Conservation (phyloP, 2,329 filamentous ascomycete genomes). For the Coleophoma cylindrospora region DNA sequence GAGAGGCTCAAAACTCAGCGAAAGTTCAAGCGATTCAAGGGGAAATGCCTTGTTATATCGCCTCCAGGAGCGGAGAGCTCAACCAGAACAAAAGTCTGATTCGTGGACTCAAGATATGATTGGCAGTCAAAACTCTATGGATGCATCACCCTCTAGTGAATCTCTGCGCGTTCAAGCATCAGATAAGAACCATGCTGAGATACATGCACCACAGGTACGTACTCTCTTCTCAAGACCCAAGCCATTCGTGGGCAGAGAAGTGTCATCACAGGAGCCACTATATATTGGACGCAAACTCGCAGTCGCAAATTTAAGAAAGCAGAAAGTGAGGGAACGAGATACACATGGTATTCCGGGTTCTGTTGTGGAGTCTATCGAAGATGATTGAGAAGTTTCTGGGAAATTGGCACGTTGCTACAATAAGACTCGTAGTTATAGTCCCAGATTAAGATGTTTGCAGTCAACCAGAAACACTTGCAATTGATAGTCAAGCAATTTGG, state of each 20-base stretch:
- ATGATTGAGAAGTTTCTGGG: conserved; percentile 11
- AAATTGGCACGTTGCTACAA: background rate
- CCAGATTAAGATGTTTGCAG: no score
- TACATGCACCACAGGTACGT: background rate
- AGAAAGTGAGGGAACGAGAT: background rate
- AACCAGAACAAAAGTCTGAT: background rate
- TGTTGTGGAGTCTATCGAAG: conserved; percentile 6
- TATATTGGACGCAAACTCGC: conserved; percentile 7
- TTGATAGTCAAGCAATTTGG: no score
- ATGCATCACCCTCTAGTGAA: no score
- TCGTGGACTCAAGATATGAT: no score
- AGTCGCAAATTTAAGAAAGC: background rate
- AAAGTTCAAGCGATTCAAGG: background rate
- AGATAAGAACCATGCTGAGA: background rate
- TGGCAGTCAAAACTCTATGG: no score
- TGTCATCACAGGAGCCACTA: background rate
- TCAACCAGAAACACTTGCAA: no score
- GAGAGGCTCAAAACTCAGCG: no score
- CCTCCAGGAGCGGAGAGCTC: background rate
- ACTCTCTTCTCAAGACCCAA: conserved; percentile 13
- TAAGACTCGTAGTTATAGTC: background rate
- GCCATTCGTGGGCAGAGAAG: conserved; percentile 4
- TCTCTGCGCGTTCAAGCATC: background rate
- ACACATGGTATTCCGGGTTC: background rate
- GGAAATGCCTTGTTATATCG: background rate